Conservation (phyloP, 768 basidiomycete genomes). For the Trametes punicea region DNA sequence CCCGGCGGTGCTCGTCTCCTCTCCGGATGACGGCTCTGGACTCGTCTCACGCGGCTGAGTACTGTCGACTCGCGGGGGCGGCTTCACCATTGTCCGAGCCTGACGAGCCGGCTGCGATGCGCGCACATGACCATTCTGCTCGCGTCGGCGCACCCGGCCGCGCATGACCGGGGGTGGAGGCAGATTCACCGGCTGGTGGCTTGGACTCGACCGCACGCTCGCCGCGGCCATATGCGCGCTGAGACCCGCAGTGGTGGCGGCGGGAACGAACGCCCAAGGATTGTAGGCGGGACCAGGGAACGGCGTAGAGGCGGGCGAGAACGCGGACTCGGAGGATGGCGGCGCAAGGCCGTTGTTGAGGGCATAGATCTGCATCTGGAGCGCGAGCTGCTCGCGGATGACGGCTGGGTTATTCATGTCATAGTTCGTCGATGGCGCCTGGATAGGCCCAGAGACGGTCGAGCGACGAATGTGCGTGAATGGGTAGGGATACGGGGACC, state of each 20-base stretch:
- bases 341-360: slow-evolving; percentile 60
- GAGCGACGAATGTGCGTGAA: slow-evolving; percentile 69
- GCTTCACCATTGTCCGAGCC: slow-evolving; percentile 41
- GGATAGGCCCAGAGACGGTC: slow-evolving; percentile 35
- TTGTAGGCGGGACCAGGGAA: slow-evolving; percentile 63
- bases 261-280: slow-evolving; percentile 69
- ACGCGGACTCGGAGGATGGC: slow-evolving; percentile 64
- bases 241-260: slow-evolving; percentile 47
- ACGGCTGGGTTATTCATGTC: slow-evolving; percentile 43
- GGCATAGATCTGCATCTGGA: slow-evolving; percentile 78
- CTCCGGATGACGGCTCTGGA: slow-evolving; percentile 65
- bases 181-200: slow-evolving; percentile 59
- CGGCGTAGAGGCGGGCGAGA: slow-evolving; percentile 73
- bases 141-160: slow-evolving; percentile 44
- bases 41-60: slow-evolving; percentile 82
- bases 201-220: slow-evolving; percentile 70
- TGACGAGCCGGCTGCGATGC: slow-evolving; percentile 20
- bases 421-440: slow-evolving; percentile 33
- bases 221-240: slow-evolving; percentile 37
- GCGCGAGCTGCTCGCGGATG: slow-evolving; percentile 67
- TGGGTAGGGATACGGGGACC: slow-evolving; percentile 79
- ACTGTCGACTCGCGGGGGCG: slow-evolving; percentile 76
- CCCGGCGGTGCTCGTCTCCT: slow-evolving; percentile 64
- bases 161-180: slow-evolving; percentile 50
- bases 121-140: slow-evolving; percentile 37